These are phyloP conservation scores for Fusarium bactridioides DNA, from an alignment of 2,329 filamentous ascomycete species.

Conservation along the genomic window DNA sequence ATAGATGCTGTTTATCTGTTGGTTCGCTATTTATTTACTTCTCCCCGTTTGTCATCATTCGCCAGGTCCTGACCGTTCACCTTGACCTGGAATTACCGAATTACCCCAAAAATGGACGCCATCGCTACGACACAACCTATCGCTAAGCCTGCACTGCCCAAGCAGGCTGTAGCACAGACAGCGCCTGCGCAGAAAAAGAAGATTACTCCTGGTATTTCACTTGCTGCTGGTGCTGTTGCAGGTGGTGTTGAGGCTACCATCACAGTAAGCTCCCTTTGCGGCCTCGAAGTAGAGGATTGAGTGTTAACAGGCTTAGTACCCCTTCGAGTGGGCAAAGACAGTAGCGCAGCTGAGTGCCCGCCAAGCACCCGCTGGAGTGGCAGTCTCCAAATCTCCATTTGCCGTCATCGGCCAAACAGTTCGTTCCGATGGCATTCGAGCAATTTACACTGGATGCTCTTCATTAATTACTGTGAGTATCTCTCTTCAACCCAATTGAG, in stretches of 20 bases:
- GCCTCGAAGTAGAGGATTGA: fast-evolving
- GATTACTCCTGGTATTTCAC: constrained; percentile 52
- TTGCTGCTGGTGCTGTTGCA: constrained; percentile 59
- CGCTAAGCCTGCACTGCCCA: background rate
- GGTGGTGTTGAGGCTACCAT: constrained; percentile 61
- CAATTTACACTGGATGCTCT: constrained; percentile 70
- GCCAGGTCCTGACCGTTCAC: background rate
- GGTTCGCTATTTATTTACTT: background rate
- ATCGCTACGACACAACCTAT: background rate
- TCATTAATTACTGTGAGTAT: constrained; percentile 58
- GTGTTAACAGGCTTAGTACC: constrained; percentile 54
- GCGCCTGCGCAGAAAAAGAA: background rate
- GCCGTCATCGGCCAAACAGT: constrained; percentile 63
- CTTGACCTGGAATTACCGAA: background rate
- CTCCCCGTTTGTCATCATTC: background rate
- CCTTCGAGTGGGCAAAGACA: constrained; percentile 74
- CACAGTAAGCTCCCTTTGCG: constrained; percentile 47
- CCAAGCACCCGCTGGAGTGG: background rate
- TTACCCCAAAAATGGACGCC: constrained; percentile 6
- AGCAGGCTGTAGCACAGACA: background rate
- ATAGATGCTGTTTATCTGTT: background rate
- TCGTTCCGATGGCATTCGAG: constrained; percentile 61
- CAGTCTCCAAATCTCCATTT: constrained; percentile 61
- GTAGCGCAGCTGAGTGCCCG: constrained; percentile 61
- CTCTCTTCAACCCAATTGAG: fast-evolving